phyloP scores from a whole-genome alignment of 73 alveolate species.

The Blepharisma japonicum region DNA sequence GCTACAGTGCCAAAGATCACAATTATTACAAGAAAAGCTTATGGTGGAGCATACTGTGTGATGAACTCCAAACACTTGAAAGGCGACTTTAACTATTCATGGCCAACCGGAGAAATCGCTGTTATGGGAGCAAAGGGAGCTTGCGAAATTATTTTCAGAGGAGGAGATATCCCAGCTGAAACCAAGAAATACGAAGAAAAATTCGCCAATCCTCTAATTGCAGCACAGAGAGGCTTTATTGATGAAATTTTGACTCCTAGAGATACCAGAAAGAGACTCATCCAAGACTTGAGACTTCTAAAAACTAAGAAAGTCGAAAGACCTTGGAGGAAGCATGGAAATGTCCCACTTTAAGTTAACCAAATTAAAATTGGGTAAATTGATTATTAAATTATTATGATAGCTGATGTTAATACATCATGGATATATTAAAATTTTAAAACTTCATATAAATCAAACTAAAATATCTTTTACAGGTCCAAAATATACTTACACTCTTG shows the following conservation, averaged over 20 bases:
- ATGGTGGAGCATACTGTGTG: slow-evolving; percentile 70
- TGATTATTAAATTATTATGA: no score
- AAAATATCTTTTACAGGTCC: no score
- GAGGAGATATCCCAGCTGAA: slow-evolving; percentile 48
- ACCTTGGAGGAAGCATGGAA: slow-evolving; percentile 55
- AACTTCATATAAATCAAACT: no score
- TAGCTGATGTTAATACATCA: no score
- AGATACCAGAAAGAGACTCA: slow-evolving; percentile 43
- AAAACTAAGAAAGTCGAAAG: slow-evolving; percentile 42
- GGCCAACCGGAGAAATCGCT: slow-evolving; percentile 75
- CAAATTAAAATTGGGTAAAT: no score
- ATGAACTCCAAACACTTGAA: slow-evolving; percentile 54
- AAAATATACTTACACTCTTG: no score
- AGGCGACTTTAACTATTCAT: slow-evolving; percentile 64
- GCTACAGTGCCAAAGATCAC: slow-evolving; percentile 65
- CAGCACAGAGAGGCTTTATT: slow-evolving; percentile 60
- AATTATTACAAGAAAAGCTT: slow-evolving; percentile 67
- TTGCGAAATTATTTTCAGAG: slow-evolving; percentile 65
- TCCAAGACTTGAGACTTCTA: slow-evolving; percentile 36
- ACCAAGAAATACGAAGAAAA: slow-evolving; percentile 50
- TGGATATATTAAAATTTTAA: no score
- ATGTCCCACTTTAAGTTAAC: slow-evolving; percentile 46
- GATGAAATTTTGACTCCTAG: slow-evolving; percentile 58
- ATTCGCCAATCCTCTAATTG: slow-evolving; percentile 63
- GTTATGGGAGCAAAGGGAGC: slow-evolving; percentile 81